Base-by-base conservation (phyloP, 805 yeast species). In the Wickerhamiella vanderwaltii region DNA sequence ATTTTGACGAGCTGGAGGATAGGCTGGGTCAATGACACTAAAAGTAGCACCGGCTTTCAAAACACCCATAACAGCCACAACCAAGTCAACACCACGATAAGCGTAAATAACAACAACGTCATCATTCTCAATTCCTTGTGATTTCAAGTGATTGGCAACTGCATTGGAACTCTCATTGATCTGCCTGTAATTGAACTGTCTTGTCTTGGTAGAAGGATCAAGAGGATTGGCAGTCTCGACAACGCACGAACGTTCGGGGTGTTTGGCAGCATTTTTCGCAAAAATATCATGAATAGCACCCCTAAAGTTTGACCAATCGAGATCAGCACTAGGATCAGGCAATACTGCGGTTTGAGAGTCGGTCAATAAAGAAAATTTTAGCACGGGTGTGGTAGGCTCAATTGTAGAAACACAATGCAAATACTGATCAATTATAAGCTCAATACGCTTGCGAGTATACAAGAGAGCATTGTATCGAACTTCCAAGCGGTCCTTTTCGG, bases 21-120 rank as follows among this genome's bases (percentile, higher is more conserved):
- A 91, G 4, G 97, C 97, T 6, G 98, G 98, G 59, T 91, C 99
- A 49, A 91, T 93, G 17, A 91, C 99, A 7, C 96, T 87, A 60
- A 91, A 91, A 0, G 98, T 88, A 13, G 95, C 97, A 52, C 99
- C 99, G 1, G 98, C 97, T 65, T 91, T 91, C 59, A 91, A 72
- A 16, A 86, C 95, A 62, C 97, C 99, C 82, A 91, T 79, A 13
- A 91, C 96, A 5, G 97, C 93, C 32, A 93, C 84, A 75, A 91
- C 84, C 48, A 91, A 68, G 58, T 91, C 99, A 6, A 91, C 98
- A 53, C 96, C 95, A 62, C 99, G 77, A 56, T 88, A 84, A 19
- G 98, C 95, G 58, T 91, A 91, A 51, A 93, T 87, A 94, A 87
- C 87, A 13, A 91, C 97, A 13, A 91, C 85, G 59, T 91, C 97